These are phyloP conservation scores for Naganishia cerealis DNA, from an alignment of 1,284 basidiomycete species.

Conservation along the genomic window DNA sequence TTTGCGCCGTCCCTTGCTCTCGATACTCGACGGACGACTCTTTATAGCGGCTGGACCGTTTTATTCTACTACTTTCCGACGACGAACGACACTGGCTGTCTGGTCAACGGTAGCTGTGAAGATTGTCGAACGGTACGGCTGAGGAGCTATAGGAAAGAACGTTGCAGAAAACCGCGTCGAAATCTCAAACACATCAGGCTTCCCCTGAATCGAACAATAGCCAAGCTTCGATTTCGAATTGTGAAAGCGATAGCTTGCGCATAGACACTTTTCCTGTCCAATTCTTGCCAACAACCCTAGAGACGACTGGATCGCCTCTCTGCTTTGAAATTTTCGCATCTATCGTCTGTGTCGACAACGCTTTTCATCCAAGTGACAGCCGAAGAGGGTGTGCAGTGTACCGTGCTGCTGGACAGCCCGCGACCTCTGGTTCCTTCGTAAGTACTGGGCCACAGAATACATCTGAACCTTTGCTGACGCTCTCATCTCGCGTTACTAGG, in stretches of 20 bases:
- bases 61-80: not conserved
- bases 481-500: not conserved
- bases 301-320: not conserved
- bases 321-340: not conserved
- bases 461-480: not conserved
- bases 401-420: not conserved
- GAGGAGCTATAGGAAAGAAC: too few species aligned
- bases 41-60: not conserved
- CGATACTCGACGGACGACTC: not conserved
- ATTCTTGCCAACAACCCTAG: not conserved
- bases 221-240: not conserved
- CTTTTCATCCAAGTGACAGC: not conserved
- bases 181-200: slow-evolving; percentile 1
- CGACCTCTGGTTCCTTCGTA: not conserved
- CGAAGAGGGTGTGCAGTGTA: not conserved
- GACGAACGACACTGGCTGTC: not conserved
- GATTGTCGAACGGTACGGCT: not conserved
- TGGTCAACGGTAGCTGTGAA: not conserved
- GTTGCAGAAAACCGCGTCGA: not conserved
- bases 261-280: too few species aligned
- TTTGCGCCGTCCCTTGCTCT: not conserved
- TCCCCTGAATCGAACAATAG: not conserved
- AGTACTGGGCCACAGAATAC: not conserved
- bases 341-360: not conserved
- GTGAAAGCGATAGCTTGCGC: not conserved